Evolutionary conservation across 73 alveolate genomes (phyloP).

Genomic region (Tetrahymena thermophila): DNA sequence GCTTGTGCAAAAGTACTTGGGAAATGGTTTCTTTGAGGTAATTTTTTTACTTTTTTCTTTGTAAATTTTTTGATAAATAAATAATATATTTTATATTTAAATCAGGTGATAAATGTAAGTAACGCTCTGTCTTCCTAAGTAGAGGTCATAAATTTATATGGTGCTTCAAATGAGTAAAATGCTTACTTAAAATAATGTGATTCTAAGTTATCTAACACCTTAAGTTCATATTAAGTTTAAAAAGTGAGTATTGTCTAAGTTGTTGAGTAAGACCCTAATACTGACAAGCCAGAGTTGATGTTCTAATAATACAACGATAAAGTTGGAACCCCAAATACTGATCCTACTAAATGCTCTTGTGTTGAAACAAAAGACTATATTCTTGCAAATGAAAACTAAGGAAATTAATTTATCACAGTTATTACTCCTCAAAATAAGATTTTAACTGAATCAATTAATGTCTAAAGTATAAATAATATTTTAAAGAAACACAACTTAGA

Average conservation of each 20-base stretch:
- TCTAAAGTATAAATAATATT: neutral
- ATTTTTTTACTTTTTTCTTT: neutral
- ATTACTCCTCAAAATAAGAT: neutral
- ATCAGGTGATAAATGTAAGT: neutral
- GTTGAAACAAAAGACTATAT: neutral
- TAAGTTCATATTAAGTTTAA: neutral
- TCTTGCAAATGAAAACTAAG: neutral
- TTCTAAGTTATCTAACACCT: neutral
- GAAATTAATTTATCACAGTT: neutral
- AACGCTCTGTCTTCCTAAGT: neutral
- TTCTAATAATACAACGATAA: neutral
- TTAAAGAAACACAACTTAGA: neutral
- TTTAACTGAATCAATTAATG: neutral
- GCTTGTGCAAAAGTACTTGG: neutral
- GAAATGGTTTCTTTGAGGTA: neutral
- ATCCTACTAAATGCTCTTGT: neutral
- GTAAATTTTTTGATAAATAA: neutral
- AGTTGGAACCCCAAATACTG: neutral
- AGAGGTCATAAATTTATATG: neutral
- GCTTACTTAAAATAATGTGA: neutral
- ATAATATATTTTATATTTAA: neutral
- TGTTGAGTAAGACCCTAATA: neutral
- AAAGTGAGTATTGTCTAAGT: neutral
- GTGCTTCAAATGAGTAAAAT: neutral
- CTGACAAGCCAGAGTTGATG: neutral